Evolutionary conservation across 192 early-diverging fungal species (phyloP), one percentile per base, ranked within the genome.

Genomic region (Dissophora ornata): DNA sequence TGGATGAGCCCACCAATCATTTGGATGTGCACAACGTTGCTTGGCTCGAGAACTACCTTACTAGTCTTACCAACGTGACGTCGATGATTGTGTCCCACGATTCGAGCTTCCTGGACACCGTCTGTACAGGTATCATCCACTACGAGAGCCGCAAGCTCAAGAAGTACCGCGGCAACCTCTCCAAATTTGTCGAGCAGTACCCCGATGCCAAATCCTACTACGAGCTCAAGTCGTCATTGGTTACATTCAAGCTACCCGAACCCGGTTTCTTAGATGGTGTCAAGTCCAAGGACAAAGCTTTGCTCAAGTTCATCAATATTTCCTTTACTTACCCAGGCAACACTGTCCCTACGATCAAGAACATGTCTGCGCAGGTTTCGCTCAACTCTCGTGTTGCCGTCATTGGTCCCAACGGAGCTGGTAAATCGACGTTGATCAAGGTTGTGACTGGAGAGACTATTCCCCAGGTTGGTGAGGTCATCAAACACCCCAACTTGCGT

Each of bases 41-140:
- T 30, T 85, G 83, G 84, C 81, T 84, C 62, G 87, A 87, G 68
- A 87, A 92, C 79, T 94, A 93, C 82, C 82, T 95, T 64, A 82
- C 75, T 50, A 79, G 80, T 57, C 81, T 93, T 54, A 85, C 83
- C 67, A 86, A 86, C 74, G 91, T 94, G 33, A 94, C 93, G 42
- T 91, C 87, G 54, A 88, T 93, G 84, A 91, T 94, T 57, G 92
- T 94, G 40, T 95, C 93, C 42, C 92, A 95, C 88, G 93, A 95
- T 82, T 90, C 91, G 33, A 84, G 89, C 52, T 95, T 95, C 88
- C 67, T 95, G 26, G 92, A 95, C 82, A 82, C 81, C 47, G 89
- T 89, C 62, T 92, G 90, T 82, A 93, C 92, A 29, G 82, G 92
- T 66, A 92, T 94, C 57, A 92, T 94, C 62, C 92, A 95, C 74